phyloP scores from a whole-genome alignment of 2,329 filamentous ascomycete genomes.

The Fonsecaea nubica region DNA sequence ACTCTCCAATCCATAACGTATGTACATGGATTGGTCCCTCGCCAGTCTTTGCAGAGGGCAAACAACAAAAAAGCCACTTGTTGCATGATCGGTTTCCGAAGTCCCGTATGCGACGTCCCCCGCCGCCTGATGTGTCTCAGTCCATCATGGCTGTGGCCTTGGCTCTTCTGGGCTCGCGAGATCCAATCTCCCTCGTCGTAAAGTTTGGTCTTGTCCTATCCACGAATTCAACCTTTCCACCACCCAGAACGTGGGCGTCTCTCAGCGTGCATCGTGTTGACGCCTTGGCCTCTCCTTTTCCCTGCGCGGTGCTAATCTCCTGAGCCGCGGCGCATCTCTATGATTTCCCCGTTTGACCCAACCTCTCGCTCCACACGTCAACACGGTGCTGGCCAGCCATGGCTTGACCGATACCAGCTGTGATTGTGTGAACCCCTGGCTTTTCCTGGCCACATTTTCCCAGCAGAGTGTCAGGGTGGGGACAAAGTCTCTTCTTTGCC shows the following conservation, averaged over 20 bases:
- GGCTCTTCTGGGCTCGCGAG: neutral
- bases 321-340: slow-evolving; percentile 13
- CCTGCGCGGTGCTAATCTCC: slow-evolving; percentile 13
- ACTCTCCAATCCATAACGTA: too few species aligned
- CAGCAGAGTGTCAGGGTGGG: neutral
- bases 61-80: neutral
- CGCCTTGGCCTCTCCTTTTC: slow-evolving; percentile 17
- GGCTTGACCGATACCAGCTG: neutral
- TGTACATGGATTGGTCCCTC: neutral
- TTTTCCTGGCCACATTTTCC: neutral
- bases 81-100: slow-evolving; percentile 8
- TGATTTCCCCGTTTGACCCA: neutral
- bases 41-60: neutral
- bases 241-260: neutral
- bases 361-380: slow-evolving; percentile 1
- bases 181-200: neutral
- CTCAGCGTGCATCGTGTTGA: neutral
- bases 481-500: slow-evolving; percentile 5
- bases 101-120: slow-evolving; percentile 1
- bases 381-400: slow-evolving; percentile 3
- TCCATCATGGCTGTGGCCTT: neutral
- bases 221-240: neutral
- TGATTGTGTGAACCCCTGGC: slow-evolving; percentile 3
- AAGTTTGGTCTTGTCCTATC: neutral
- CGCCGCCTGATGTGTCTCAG: slow-evolving; percentile 4